Evolutionary conservation across 108 stramenopile species (phyloP), one percentile per base, ranked within the genome.

Genomic region (Fragilaria radians): DNA sequence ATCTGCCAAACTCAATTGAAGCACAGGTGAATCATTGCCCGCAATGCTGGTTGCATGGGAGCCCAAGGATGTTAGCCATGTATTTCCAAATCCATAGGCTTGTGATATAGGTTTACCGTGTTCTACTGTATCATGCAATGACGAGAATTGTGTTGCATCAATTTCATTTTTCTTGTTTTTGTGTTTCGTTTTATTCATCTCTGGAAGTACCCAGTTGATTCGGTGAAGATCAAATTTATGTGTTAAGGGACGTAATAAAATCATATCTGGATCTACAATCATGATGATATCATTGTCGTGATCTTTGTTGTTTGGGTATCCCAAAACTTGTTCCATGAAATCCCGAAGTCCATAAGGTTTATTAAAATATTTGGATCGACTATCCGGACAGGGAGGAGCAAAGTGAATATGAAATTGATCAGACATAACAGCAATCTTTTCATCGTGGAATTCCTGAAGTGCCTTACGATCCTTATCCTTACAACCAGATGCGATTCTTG

Each of bases 231-330:
- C 68, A 64, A 86, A 81, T 61, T 83, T 82, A 30, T 75, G 78
- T 1, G 76, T 62, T 24, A 96, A 66, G 14, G 88, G 88, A 25
- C 76, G 49, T 57, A 91, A 62, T 60, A 96, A 62, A 19, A 93
- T 65, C 86, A 94, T 90, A 61, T 97, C 96, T 17, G 96, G 96
- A 76, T 97, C 96, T 14, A 95, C 66, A 28, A 97, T 69, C 1
- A 87, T 70, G 7, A 97, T 57, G 48, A 94, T 78, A 28, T 73
- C 80, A 34, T 83, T 70, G 3, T 72, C 58, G 31, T 70, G 58
- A 42, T 42, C 36, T 34, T 3, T 7, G 7, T 42, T 42, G 11
- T 42, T 14, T 14, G 36, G 36, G 14, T 11, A 42, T 11, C 36
- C 57, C 19, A 73, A 78, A 66, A 19, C 33, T 25, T 83, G 45